Conservation (phyloP, 768 basidiomycete species). For the Russula dissimulans region DNA sequence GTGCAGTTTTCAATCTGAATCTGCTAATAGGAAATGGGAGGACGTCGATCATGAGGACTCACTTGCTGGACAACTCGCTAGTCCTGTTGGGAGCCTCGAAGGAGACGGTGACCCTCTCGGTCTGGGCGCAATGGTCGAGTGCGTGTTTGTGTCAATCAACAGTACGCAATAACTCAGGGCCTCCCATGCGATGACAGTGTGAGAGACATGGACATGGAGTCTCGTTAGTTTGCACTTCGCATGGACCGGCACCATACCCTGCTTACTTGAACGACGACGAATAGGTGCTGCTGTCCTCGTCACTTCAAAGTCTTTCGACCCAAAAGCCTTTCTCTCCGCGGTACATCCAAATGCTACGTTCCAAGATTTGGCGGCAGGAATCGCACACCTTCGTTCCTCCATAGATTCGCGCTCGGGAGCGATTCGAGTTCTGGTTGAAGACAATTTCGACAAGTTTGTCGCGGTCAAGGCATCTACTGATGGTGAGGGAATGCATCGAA, state of each 20-base stretch:
- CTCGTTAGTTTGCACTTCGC: conserved; percentile 42
- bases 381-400: conserved; percentile 60
- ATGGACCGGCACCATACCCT: neutral
- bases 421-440: conserved; percentile 90
- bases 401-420: conserved; percentile 91
- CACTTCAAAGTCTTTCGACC: conserved; percentile 91
- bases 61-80: conserved; percentile 58
- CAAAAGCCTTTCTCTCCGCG: conserved; percentile 83
- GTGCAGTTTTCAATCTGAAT: neutral
- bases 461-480: conserved; percentile 96
- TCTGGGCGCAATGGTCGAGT: conserved; percentile 57
- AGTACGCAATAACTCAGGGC: neutral
- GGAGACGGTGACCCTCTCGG: conserved; percentile 72
- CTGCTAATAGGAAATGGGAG: conserved; percentile 68
- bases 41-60: conserved; percentile 82
- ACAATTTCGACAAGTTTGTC: conserved; percentile 97
- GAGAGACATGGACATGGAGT: conserved; percentile 64
- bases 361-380: conserved; percentile 78
- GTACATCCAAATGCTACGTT: conserved; percentile 94
- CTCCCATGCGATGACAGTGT: conserved; percentile 32
- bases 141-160: conserved; percentile 23
- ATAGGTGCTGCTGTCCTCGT: conserved; percentile 75
- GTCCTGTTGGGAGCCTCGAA: conserved; percentile 38
- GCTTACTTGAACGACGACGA: neutral
- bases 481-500: conserved; percentile 37